phyloP scores from a whole-genome alignment of 116 monocot species.

The Trichopus zeylanicus region DNA sequence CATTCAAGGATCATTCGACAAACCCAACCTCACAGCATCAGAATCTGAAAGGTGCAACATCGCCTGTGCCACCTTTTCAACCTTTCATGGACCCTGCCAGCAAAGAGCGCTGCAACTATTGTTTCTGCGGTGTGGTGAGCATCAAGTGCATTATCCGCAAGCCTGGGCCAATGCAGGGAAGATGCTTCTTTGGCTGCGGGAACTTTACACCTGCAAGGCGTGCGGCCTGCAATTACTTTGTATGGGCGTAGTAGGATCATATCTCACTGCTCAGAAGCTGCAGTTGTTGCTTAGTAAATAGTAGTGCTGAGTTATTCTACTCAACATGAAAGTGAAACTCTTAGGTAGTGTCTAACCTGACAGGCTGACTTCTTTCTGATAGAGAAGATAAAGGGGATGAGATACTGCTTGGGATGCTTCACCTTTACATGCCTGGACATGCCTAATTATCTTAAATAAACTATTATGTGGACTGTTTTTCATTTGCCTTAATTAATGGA shows the following conservation, averaged over 20 bases:
- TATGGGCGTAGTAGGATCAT: slow-evolving; percentile 69
- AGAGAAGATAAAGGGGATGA: slow-evolving; percentile 1
- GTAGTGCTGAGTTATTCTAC: background rate
- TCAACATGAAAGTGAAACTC: slow-evolving; percentile 6
- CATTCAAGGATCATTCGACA: background rate
- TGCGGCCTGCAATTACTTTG: slow-evolving; percentile 69
- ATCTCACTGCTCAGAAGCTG: background rate
- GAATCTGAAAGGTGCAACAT: slow-evolving; percentile 17
- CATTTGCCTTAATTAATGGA: slow-evolving; percentile 1
- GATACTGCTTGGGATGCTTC: slow-evolving; percentile 8
- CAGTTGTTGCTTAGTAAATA: background rate
- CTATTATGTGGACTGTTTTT: slow-evolving; percentile 3
- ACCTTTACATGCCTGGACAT: slow-evolving; percentile 3
- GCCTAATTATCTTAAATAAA: slow-evolving; percentile 11
- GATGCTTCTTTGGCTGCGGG: slow-evolving; percentile 81
- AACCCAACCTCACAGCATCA: slow-evolving; percentile 7
- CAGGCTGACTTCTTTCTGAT: slow-evolving; percentile 35
- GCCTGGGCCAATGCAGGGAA: slow-evolving; percentile 70
- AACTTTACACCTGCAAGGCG: slow-evolving; percentile 60
- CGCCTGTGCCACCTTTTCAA: slow-evolving; percentile 13
- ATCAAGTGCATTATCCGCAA: slow-evolving; percentile 47
- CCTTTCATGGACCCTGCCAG: slow-evolving; percentile 12
- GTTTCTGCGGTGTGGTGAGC: slow-evolving; percentile 79
- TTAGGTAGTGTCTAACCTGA: slow-evolving; percentile 39
- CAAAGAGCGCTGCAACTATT: slow-evolving; percentile 36